Percentiles rank a stretch among this genome's conserved stretches.
Conservation (phyloP, 208 protist species). For the Trypanosoma boissoni region DNA sequence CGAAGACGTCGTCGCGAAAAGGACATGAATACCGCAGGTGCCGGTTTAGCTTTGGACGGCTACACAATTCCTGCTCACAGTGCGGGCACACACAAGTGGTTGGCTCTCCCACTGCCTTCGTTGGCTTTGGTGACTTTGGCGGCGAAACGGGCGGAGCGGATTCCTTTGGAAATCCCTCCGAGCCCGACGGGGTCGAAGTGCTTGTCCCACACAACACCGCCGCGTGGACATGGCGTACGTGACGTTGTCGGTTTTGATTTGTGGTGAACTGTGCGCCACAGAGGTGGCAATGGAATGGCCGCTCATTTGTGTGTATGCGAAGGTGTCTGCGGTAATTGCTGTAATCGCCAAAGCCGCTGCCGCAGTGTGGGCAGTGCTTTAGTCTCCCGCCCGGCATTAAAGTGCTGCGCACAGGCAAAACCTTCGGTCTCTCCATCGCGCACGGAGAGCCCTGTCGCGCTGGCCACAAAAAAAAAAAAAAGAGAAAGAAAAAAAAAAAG, state of each 20-base stretch:
- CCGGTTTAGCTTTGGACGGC: slow-evolving; percentile 50
- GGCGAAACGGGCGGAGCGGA: too few relatives aligned
- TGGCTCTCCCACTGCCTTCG: background rate
- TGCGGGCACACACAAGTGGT: slow-evolving; percentile 41
- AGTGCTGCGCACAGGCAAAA: background rate
- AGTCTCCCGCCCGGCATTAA: background rate
- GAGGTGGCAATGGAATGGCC: slow-evolving; percentile 59
- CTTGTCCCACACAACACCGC: slow-evolving; percentile 20
- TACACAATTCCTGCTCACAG: slow-evolving; percentile 72
- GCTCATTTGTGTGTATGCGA: slow-evolving; percentile 59
- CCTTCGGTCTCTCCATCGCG: too few relatives aligned
- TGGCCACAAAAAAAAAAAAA: background rate
- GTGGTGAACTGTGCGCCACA: slow-evolving; percentile 66
- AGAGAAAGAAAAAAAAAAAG: background rate
- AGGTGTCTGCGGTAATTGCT: slow-evolving; percentile 83
- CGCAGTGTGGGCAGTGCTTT: slow-evolving; percentile 52
- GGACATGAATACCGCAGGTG: slow-evolving; percentile 76
- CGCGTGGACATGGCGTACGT: slow-evolving; percentile 40
- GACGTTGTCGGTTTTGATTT: slow-evolving; percentile 48
- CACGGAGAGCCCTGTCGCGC: too few relatives aligned
- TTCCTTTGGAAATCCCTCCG: background rate
- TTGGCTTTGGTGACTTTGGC: background rate
- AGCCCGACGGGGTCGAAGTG: slow-evolving; percentile 1
- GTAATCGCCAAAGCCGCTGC: slow-evolving; percentile 48
- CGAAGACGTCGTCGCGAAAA: slow-evolving; percentile 71